These are phyloP conservation scores for Mycena capillaripes DNA, from an alignment of 768 basidiomycete species.

Conservation along the genomic window DNA sequence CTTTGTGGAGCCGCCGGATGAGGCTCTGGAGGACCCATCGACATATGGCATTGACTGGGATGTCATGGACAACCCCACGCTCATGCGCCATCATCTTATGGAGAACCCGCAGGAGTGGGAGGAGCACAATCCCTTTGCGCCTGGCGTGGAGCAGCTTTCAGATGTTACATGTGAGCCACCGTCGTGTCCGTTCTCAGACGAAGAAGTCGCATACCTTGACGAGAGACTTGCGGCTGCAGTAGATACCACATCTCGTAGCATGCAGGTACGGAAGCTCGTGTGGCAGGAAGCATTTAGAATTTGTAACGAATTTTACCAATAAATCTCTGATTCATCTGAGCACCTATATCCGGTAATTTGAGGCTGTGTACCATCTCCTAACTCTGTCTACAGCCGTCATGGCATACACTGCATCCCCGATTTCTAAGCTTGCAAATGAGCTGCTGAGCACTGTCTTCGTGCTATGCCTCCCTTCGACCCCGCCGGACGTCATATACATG, in stretches of 20 bases:
- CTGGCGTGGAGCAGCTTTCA: neutral
- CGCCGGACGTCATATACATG: neutral
- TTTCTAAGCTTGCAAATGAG: neutral
- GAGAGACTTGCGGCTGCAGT: neutral
- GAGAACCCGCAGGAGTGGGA: constrained; percentile 31
- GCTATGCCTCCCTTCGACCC: neutral
- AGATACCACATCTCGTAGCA: neutral
- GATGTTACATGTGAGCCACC: constrained; percentile 18
- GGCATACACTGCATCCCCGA: neutral
- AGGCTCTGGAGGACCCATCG: constrained; percentile 15
- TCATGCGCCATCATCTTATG: constrained; percentile 26
- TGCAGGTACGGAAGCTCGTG: constrained; percentile 5
- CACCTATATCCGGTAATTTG: too few species aligned
- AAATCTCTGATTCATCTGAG: too few species aligned
- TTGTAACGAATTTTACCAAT: too few species aligned
- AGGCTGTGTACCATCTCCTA: too few species aligned
- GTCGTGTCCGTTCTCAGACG: neutral
- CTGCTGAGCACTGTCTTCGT: neutral
- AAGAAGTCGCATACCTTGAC: neutral
- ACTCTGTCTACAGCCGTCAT: too few species aligned
- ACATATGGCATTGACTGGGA: constrained; percentile 37
- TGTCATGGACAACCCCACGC: constrained; percentile 11
- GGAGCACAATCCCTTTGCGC: constrained; percentile 21
- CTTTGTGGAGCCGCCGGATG: neutral
- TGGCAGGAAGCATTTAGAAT: too few species aligned